Evolutionary conservation across 2,329 filamentous ascomycete genomes (phyloP).

Genomic region (Phyllosticta ampelicida): DNA sequence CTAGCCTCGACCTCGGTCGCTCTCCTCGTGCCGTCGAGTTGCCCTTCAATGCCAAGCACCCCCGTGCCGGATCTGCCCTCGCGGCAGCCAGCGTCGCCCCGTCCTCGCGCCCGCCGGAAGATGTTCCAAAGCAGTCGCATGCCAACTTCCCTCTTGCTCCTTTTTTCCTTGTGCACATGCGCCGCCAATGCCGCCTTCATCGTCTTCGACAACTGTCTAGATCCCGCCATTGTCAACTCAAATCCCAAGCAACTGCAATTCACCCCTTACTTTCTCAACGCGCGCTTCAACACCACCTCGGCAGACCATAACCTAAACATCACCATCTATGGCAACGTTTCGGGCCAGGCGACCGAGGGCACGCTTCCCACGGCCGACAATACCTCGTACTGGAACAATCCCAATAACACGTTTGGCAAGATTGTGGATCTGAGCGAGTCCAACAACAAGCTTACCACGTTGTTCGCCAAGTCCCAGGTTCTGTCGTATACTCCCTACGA

Average conservation of each 20-base stretch:
- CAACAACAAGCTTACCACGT: slow-evolving; percentile 57
- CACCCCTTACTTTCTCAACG: slow-evolving; percentile 62
- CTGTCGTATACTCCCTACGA: slow-evolving; percentile 64
- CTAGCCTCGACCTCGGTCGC: slow-evolving; percentile 2
- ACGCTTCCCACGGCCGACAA: slow-evolving; percentile 50
- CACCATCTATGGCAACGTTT: slow-evolving; percentile 85
- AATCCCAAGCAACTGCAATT: slow-evolving; percentile 63
- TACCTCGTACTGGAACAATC: slow-evolving; percentile 50
- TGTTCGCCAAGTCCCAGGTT: slow-evolving; percentile 61
- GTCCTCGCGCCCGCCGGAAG: slow-evolving; percentile 5
- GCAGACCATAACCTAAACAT: slow-evolving; percentile 58
- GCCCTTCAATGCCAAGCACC: background rate
- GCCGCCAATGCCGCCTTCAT: slow-evolving; percentile 45
- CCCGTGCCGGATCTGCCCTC: background rate
- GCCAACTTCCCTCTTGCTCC: too few species aligned
- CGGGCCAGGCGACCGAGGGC: slow-evolving; percentile 52
- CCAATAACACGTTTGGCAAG: slow-evolving; percentile 58
- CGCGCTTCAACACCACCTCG: slow-evolving; percentile 54
- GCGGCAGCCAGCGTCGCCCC: background rate
- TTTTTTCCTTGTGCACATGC: background rate
- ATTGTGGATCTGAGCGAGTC: slow-evolving; percentile 54
- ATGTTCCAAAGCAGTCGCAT: too few species aligned
- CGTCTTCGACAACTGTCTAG: slow-evolving; percentile 75
- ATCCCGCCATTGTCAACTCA: slow-evolving; percentile 46
- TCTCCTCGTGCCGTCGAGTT: too few species aligned